Base-by-base conservation (phyloP, 2,329 filamentous ascomycete species). In the Knufia fluminis region DNA sequence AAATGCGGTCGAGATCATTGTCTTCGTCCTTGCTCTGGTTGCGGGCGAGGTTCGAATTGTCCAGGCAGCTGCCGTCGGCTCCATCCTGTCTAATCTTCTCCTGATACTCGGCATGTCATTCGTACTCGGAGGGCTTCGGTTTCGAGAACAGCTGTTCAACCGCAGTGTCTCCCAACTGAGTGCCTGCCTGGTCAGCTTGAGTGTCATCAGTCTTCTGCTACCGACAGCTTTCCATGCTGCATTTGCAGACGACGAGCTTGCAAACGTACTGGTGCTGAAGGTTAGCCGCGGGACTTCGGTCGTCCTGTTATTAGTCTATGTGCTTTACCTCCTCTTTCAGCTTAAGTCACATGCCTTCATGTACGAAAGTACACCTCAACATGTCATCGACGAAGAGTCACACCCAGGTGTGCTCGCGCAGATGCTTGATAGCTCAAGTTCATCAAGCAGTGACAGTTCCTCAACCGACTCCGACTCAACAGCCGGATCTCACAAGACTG, bases 101-200 rank as follows among this genome's bases (percentile, higher is more conserved):
- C 76, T 95, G 53, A 94, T 94, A 62, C 70, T 96, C 59, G 90
- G 90, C 61, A 95, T 95, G 88, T 82, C 83, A 50, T 95, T 96
- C 66, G 77, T 94, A 46, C 70, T 94, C 20, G 90, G 90, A 61
- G 90, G 89, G 55, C 71, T 95, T 48, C 82, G 88, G 54, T 95
- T 81, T 66, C 83, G 85, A 64, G 90, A 96, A 71, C 90, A 95
- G 79, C 83, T 96, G 54, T 96, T 95, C 70, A 96, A 95, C 69
- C 92, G 82, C 68, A 95, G 87, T 19, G 87, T 95, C 51, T 95
- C 89, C 1, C 89, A 96, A 65, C 95, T 95, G 87, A 95, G 88
- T 64, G 90, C 90, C 46, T 94, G 88, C 69, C 74, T 96, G 59
- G 78, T 96, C 58, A 94, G 87, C 72, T 68, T 95, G 66, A 90